A percentile compares a stretch with the other conserved stretches of the same genome.
These are phyloP conservation scores for Puya raimondii DNA, from an alignment of 176 grass and related monocot genomes.

Conservation along the genomic window DNA sequence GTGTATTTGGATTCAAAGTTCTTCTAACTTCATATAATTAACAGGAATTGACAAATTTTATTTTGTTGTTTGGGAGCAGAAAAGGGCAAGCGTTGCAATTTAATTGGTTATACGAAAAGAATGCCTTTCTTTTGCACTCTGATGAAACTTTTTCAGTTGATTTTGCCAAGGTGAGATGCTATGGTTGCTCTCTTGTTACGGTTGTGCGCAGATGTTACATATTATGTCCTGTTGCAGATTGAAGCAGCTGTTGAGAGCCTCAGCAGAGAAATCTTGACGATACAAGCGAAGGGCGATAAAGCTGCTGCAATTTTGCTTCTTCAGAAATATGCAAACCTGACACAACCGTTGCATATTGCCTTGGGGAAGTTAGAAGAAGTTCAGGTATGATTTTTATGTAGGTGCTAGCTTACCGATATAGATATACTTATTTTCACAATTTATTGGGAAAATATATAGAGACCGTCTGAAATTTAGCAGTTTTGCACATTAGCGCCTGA, in stretches of 20 bases:
- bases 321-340: slow-evolving; percentile 59
- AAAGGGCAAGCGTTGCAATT: slow-evolving; percentile 92
- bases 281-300: slow-evolving; percentile 87
- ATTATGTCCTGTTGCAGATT: slow-evolving; percentile 42
- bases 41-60: slow-evolving; percentile 3
- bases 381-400: slow-evolving; percentile 31
- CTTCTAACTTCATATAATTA: slow-evolving; percentile 10
- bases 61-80: slow-evolving; percentile 30
- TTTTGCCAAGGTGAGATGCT: slow-evolving; percentile 58
- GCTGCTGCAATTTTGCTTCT: slow-evolving; percentile 51
- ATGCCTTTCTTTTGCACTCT: slow-evolving; percentile 69
- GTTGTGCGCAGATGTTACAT: background rate
- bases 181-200: background rate
- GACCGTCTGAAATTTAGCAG: too few relatives aligned
- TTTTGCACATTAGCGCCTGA: too few relatives aligned
- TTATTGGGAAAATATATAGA: background rate
- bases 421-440: background rate
- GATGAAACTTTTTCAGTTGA: slow-evolving; percentile 82
- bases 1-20: background rate
- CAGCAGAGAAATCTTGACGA: slow-evolving; percentile 78
- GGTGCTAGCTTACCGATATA: background rate
- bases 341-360: slow-evolving; percentile 49
- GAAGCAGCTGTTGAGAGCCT: slow-evolving; percentile 86
- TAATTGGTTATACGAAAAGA: slow-evolving; percentile 93
- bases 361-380: slow-evolving; percentile 78